These are phyloP conservation scores for Ustilago tritici DNA, from an alignment of 1,284 basidiomycete species.

Conservation along the genomic window DNA sequence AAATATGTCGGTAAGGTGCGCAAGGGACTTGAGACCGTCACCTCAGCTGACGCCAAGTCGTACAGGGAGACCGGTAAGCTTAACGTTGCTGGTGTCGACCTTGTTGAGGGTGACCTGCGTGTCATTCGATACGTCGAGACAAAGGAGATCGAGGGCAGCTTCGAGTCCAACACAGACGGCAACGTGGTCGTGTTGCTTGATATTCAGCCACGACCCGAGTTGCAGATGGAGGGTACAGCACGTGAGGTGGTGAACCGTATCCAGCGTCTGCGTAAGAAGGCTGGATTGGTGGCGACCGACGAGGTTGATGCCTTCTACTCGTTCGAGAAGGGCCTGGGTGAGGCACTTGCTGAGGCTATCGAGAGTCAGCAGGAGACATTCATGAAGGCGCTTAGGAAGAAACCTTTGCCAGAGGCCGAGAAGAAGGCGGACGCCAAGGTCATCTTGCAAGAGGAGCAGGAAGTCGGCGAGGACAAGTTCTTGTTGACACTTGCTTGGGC, in stretches of 20 bases:
- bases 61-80: slow-evolving; percentile 84
- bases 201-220: slow-evolving; percentile 84
- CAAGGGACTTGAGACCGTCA: slow-evolving; percentile 82
- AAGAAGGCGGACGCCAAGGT: slow-evolving; percentile 72
- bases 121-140: slow-evolving; percentile 89
- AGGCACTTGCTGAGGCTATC: slow-evolving; percentile 78
- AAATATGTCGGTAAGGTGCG: slow-evolving; percentile 93
- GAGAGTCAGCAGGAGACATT: slow-evolving; percentile 80
- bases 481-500: slow-evolving; percentile 69
- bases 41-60: slow-evolving; percentile 84
- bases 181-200: slow-evolving; percentile 95
- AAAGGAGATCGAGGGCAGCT: slow-evolving; percentile 72
- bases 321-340: slow-evolving; percentile 79
- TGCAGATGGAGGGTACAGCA: slow-evolving; percentile 87
- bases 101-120: slow-evolving; percentile 88
- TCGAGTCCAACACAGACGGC: slow-evolving; percentile 89
- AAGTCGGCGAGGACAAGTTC: slow-evolving; percentile 86
- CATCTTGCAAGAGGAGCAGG: slow-evolving; percentile 86
- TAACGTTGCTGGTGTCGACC: slow-evolving; percentile 87
- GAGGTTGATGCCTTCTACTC: slow-evolving; percentile 90
- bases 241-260: slow-evolving; percentile 93
- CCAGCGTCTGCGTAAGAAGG: slow-evolving; percentile 95
- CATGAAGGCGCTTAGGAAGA: slow-evolving; percentile 79
- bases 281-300: slow-evolving; percentile 92
- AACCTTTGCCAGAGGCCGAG: slow-evolving; percentile 52